Evolutionary conservation across 1,284 basidiomycete genomes (phyloP), one percentile per base, ranked within the genome.

Genomic region (Microbotryum violaceum): DNA sequence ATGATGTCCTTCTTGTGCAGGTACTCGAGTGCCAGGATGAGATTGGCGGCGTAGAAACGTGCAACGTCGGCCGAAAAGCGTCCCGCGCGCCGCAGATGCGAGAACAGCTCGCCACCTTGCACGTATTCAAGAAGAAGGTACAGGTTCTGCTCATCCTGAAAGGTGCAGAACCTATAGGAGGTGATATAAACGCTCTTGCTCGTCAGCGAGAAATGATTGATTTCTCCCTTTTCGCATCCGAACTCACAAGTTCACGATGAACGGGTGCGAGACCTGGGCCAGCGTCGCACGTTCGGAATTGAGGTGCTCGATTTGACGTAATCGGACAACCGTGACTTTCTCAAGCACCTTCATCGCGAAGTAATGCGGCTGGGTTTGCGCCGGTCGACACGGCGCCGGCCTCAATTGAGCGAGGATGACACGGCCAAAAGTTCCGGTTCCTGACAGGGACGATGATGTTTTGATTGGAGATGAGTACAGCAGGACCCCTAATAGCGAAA

Each of bases 71-170:
- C 82, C 18, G 91, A 91, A 87, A 91, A 93, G 58, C 91, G 90
- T 65, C 97, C 85, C 61, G 69, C 62, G 59, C 72, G 67, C 65
- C 74, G 48, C 67, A 65, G 71, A 76, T 97, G 93, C 20, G 93
- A 97, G n/a, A 93, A 93, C 53, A 97, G 82, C 76, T 97, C 93
- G 58, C 93, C 93, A 54, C 93, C 93, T 53, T 91, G 91, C 72
- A 96, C 91, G 78, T 96, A 96, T 75, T 94, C 91, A 86, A 91
- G 89, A 58, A 90, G 87, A 72, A 91, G 81, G 77, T 91, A 96
- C 61, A 97, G 78, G 75, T 69, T 69, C 18, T 45, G 23, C 49
- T 64, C 94, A 77, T 97, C 92, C 74, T 94, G 91, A 78, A 97
- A 97, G 76, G 89, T 75, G 74, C 55, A 75, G 71, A 65, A 75